Conservation (phyloP, 2,329 filamentous ascomycete genomes). For the Calonectria leucothoes region DNA sequence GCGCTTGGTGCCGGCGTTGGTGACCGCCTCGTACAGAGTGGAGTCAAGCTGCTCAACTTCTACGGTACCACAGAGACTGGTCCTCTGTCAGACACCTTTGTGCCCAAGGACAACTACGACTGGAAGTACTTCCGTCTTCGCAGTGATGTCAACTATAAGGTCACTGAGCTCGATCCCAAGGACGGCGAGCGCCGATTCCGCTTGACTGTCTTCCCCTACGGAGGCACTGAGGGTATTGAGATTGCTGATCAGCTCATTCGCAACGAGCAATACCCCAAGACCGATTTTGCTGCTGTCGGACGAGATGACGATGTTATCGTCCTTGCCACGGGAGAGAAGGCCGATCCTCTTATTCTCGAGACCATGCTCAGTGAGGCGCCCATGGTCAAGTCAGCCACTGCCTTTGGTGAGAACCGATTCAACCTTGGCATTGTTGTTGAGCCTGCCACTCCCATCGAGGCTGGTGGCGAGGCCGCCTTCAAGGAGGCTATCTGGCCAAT, state of each 20-base stretch:
- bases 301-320: slow-evolving; percentile 47
- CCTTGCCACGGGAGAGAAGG: slow-evolving; percentile 41
- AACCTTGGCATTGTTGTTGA: slow-evolving; percentile 39
- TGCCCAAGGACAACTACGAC: slow-evolving; percentile 44
- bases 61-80: slow-evolving; percentile 51
- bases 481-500: slow-evolving; percentile 32
- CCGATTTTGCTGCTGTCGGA: slow-evolving; percentile 44
- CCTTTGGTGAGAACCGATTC: slow-evolving; percentile 37
- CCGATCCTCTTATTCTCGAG: slow-evolving; percentile 36
- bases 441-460: slow-evolving; percentile 14
- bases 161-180: slow-evolving; percentile 34
- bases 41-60: slow-evolving; percentile 47
- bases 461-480: slow-evolving; percentile 16
- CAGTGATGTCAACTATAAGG: slow-evolving; percentile 43
- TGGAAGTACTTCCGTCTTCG: slow-evolving; percentile 47
- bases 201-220: slow-evolving; percentile 44
- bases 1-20: slow-evolving; percentile 42
- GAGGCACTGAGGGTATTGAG: slow-evolving; percentile 41
- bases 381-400: slow-evolving; percentile 28
- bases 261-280: slow-evolving; percentile 37
- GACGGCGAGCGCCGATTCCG: slow-evolving; percentile 34
- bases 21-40: slow-evolving; percentile 30
- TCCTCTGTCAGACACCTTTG: slow-evolving; percentile 47
- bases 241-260: slow-evolving; percentile 47
- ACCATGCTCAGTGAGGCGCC: slow-evolving; percentile 29